Percentiles rank a stretch among this genome's conserved stretches.
Evolutionary conservation across 2,329 filamentous ascomycete genomes (phyloP).

Genomic region (Gyromitra esculenta): DNA sequence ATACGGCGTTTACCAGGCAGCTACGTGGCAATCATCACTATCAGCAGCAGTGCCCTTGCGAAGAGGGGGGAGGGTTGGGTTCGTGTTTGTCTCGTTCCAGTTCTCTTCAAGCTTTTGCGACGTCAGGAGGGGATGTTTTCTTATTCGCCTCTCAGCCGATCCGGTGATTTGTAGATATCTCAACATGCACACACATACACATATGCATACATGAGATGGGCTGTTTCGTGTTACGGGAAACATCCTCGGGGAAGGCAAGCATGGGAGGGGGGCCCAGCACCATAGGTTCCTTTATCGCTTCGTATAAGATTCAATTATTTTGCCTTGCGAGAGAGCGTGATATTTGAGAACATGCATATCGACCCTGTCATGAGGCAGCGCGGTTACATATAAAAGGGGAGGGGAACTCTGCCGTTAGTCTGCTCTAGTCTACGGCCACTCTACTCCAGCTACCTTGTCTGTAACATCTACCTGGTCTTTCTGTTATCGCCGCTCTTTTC

Average conservation of each 20-base stretch:
- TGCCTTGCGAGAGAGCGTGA: constrained; percentile 32
- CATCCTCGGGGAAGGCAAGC: constrained; percentile 20
- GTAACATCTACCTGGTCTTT: constrained; percentile 7
- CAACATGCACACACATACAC: constrained; percentile 23
- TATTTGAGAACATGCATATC: constrained; percentile 30
- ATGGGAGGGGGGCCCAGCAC: constrained; percentile 9
- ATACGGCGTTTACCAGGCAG: constrained; percentile 28
- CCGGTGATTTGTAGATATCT: constrained; percentile 44
- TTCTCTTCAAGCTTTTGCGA: constrained; percentile 33
- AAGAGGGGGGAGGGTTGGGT: constrained; percentile 24
- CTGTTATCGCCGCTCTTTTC: neutral
- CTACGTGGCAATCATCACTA: constrained; percentile 43
- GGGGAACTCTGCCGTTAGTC: no score
- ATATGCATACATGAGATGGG: constrained; percentile 47
- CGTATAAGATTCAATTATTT: constrained; percentile 35
- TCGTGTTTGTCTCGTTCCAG: constrained; percentile 41
- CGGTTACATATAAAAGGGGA: constrained; percentile 20
- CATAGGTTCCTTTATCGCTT: constrained; percentile 25
- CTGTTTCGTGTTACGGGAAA: constrained; percentile 46
- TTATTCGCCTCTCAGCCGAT: constrained; percentile 46
- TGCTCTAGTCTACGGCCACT: neutral
- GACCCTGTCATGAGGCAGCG: constrained; percentile 36
- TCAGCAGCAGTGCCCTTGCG: constrained; percentile 9
- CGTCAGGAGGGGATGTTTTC: constrained; percentile 42
- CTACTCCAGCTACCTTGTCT: constrained; percentile 4